Evolutionary conservation across 2,329 filamentous ascomycete genomes (phyloP), one percentile per base, ranked within the genome.

Genomic region (Colletotrichum sidae): DNA sequence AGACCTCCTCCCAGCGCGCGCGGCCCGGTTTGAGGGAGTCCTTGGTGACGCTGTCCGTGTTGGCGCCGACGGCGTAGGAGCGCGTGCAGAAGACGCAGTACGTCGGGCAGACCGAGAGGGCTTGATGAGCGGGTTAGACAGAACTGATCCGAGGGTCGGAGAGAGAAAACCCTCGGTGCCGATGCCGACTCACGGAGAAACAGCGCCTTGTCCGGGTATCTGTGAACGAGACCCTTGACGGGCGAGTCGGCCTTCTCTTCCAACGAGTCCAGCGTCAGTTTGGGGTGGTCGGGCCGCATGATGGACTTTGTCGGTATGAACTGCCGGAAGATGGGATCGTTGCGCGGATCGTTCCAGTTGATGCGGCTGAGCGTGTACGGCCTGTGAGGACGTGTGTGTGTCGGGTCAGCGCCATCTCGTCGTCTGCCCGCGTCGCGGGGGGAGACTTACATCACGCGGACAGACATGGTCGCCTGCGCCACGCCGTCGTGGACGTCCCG

Each of bases 51-150:
- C 80, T 78, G 9, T 82, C 80, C 1, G 87, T 90, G 62, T 84
- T 75, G 10, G 76, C 80, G 1, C 88, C 88, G 3, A 90, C 82
- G 0, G 83, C 82, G 67, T 88, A 88, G 0, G 86, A 86, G 10
- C 88, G 83, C 2, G 88, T 90, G 74, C 88, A 90, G 70, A 83
- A 90, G 55, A 81, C 79, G 74, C 88, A 90, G 72, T 89, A 89
- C 0, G 88, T 85, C 0, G 87, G 87, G 69, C 88, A 90, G 13
- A 87, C 83, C 2, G 84, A 86, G 0, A 82, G 84, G 11, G 86
- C 87, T 88, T 37, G 39, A 25, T 11, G 13, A 38, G 39, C 39
- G 15, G 6, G 13, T 53, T 39, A 42, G 13, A 17, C 13, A 8
- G 37, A 37, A 60, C 38, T 13, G 33, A 17, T 17, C 17, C 17